These are phyloP conservation scores for Fragilaria radians DNA, from an alignment of 108 stramenopile genomes.

Conservation along the genomic window DNA sequence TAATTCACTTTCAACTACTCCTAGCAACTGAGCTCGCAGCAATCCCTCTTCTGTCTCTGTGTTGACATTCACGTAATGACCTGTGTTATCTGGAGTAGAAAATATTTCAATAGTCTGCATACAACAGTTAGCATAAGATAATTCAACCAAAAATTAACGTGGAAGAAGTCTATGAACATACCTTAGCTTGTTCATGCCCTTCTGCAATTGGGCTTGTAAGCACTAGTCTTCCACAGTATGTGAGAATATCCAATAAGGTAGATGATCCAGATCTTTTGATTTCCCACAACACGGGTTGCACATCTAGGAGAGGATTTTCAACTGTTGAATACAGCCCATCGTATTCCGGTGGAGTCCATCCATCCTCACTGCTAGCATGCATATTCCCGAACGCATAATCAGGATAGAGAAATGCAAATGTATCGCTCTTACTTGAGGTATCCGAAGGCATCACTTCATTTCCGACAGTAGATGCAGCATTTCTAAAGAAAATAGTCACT, in stretches of 20 bases:
- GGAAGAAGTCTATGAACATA: background rate
- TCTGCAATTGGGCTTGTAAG: background rate
- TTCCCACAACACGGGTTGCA: background rate
- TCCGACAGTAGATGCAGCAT: background rate
- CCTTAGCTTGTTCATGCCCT: background rate
- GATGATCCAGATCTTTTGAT: background rate
- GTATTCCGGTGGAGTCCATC: conserved; percentile 1
- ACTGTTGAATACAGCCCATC: background rate
- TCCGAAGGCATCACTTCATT: background rate
- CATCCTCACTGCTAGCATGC: too few relatives aligned
- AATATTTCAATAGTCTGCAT: too few relatives aligned
- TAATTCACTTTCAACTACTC: conserved; percentile 20
- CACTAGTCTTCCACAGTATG: background rate
- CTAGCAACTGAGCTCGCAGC: conserved; percentile 22
- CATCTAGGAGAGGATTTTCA: background rate
- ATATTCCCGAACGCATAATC: background rate
- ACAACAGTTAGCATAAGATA: too few relatives aligned
- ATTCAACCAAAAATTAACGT: background rate
- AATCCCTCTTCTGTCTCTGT: conserved; percentile 31
- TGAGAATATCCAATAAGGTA: background rate
- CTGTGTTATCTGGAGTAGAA: too few relatives aligned
- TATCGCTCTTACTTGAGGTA: background rate
- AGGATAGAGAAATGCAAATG: background rate
- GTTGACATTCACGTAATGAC: conserved; percentile 47
- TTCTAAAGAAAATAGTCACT: background rate